Conservation (phyloP, 2,329 filamentous ascomycete species). For the Nemania serpens region DNA sequence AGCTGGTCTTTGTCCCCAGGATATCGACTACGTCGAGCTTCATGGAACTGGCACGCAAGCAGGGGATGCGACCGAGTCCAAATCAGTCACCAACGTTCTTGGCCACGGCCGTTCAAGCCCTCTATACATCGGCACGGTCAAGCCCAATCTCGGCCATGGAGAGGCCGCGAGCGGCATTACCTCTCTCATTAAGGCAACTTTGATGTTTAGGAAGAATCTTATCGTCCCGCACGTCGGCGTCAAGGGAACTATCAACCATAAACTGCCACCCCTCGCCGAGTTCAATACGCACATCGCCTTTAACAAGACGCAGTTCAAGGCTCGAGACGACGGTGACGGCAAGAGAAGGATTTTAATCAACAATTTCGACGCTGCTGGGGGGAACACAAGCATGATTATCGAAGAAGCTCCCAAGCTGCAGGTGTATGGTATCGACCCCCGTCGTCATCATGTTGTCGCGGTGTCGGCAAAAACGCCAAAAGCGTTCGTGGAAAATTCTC, state of each 20-base stretch:
- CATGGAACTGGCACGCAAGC: constrained; percentile 74
- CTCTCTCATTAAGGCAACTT: constrained; percentile 25
- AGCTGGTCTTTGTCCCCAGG: constrained; percentile 55
- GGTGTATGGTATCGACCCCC: constrained; percentile 1
- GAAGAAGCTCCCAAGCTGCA: constrained; percentile 21
- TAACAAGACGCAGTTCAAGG: constrained; percentile 42
- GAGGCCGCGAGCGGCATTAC: constrained; percentile 27
- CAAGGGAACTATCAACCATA: not conserved
- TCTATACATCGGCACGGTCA: constrained; percentile 24
- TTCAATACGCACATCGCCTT: constrained; percentile 37
- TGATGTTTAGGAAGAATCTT: constrained; percentile 27
- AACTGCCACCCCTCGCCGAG: not conserved
- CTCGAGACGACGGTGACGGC: constrained; percentile 37
- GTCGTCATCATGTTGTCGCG: constrained; percentile 22
- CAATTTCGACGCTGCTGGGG: constrained; percentile 32
- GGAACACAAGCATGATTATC: constrained; percentile 30
- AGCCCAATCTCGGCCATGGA: constrained; percentile 29
- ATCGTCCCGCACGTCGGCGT: constrained; percentile 26
- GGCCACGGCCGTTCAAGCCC: constrained; percentile 7
- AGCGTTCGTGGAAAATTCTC: constrained; percentile 19
- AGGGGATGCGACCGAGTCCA: constrained; percentile 69
- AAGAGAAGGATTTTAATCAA: constrained; percentile 39
- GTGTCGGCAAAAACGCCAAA: constrained; percentile 23
- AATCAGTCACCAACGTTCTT: constrained; percentile 63
- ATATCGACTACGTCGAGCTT: constrained; percentile 69